These are phyloP conservation scores for Tremella yokohamensis DNA, from an alignment of 768 basidiomycete species.

Conservation along the genomic window DNA sequence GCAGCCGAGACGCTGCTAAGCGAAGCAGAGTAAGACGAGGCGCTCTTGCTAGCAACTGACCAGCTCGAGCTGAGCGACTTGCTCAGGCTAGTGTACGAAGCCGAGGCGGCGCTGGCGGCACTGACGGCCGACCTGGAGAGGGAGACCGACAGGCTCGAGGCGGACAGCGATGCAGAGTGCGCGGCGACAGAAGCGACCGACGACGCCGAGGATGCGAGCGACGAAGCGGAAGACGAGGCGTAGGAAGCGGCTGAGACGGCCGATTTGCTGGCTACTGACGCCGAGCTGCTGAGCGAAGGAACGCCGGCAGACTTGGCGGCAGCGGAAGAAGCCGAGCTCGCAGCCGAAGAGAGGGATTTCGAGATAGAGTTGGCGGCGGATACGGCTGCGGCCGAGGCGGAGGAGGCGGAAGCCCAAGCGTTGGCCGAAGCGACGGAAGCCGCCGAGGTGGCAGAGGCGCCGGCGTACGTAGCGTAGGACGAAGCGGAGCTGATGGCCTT, in stretches of 20 bases:
- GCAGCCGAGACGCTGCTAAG: slow-evolving; percentile 43
- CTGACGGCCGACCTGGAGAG: slow-evolving; percentile 38
- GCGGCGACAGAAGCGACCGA: slow-evolving; percentile 39
- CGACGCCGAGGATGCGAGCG: slow-evolving; percentile 45
- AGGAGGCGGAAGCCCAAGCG: slow-evolving; percentile 48
- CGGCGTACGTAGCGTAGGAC: slow-evolving; percentile 39
- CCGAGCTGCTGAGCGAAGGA: slow-evolving; percentile 36
- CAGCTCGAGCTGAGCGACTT: slow-evolving; percentile 34
- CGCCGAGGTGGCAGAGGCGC: slow-evolving; percentile 46
- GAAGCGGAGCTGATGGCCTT: slow-evolving; percentile 37
- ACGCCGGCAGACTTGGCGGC: slow-evolving; percentile 46
- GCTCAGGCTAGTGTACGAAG: slow-evolving; percentile 33
- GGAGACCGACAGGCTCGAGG: slow-evolving; percentile 36
- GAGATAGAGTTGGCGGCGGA: slow-evolving; percentile 45
- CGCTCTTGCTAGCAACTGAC: slow-evolving; percentile 38
- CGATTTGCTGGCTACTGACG: slow-evolving; percentile 48
- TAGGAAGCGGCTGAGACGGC: slow-evolving; percentile 42
- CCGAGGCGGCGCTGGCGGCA: slow-evolving; percentile 32
- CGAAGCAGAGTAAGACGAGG: slow-evolving; percentile 37
- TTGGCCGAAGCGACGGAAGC: slow-evolving; percentile 45
- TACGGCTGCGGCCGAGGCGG: slow-evolving; percentile 38
- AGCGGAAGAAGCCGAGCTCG: slow-evolving; percentile 38
- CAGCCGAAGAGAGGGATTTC: slow-evolving; percentile 40
- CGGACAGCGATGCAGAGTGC: slow-evolving; percentile 42
- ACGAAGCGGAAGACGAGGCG: slow-evolving; percentile 46